Evolutionary conservation across 2,329 filamentous ascomycete species (phyloP).

Genomic region (Penicillium hesseltinei): DNA sequence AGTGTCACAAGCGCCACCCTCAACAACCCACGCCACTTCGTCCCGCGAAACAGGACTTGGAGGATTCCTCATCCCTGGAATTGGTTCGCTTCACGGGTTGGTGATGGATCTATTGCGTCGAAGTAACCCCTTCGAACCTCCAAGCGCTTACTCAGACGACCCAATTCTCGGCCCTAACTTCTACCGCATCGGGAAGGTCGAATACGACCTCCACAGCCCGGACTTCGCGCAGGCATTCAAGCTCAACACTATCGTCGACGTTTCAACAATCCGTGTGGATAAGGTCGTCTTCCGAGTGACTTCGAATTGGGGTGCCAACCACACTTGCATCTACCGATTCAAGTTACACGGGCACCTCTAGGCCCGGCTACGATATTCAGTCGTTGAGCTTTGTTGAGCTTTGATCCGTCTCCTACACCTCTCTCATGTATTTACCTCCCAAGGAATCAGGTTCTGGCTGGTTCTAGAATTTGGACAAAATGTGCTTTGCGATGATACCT

Average conservation of each 20-base stretch:
- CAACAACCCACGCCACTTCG: conserved; percentile 6
- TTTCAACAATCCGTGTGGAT: conserved; percentile 36
- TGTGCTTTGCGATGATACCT: conserved; percentile 22
- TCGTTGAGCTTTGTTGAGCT: neutral
- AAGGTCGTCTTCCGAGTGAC: conserved; percentile 44
- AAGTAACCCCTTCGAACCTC: conserved; percentile 31
- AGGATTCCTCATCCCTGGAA: conserved; percentile 9
- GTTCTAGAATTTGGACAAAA: conserved; percentile 5
- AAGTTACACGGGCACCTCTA: conserved; percentile 43
- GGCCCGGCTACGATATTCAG: neutral
- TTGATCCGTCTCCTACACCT: neutral
- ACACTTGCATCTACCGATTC: conserved; percentile 49
- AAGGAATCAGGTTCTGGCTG: neutral
- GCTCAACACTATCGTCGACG: conserved; percentile 40
- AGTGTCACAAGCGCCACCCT: neutral
- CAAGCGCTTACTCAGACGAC: conserved; percentile 37
- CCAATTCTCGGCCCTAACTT: conserved; percentile 35
- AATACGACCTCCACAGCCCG: conserved; percentile 37
- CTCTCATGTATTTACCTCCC: conserved; percentile 1
- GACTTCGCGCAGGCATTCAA: conserved; percentile 41
- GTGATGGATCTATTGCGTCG: conserved; percentile 33
- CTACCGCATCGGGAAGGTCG: conserved; percentile 42
- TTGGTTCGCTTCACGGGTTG: conserved; percentile 29
- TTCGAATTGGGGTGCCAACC: conserved; percentile 45
- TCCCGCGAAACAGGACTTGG: conserved; percentile 14